Percentiles rank a stretch among this genome's conserved stretches.
phyloP scores from a whole-genome alignment of 495 filamentous ascomycete genomes.

The Xylona heveae region DNA sequence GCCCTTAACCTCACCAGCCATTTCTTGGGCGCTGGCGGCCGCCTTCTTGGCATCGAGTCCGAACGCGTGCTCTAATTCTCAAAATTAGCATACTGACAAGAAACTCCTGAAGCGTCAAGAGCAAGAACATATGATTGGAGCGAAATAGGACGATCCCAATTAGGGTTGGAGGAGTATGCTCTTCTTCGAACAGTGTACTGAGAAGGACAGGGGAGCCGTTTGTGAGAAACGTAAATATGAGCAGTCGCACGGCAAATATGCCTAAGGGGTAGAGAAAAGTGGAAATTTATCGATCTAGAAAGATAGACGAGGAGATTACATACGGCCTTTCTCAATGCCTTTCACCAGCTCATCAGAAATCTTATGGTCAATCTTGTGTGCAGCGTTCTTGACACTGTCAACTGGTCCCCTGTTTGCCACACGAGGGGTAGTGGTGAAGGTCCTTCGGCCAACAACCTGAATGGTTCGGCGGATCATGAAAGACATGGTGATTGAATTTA shows the following conservation, averaged over 20 bases:
- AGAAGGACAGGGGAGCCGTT: background rate
- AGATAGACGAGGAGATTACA: conserved; percentile 9
- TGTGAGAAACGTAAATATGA: background rate
- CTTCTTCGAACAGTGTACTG: background rate
- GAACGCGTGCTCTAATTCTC: conserved; percentile 20
- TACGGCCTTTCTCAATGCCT: conserved; percentile 39
- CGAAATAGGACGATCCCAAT: no score
- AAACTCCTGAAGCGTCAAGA: no score
- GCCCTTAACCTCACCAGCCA: conserved; percentile 14
- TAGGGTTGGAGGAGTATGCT: no score
- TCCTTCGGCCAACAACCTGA: no score
- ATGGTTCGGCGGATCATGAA: no score
- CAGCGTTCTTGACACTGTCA: conserved; percentile 30
- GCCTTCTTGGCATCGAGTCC: conserved; percentile 9
- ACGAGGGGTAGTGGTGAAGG: background rate
- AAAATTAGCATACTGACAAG: no score
- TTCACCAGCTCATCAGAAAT: conserved; percentile 33
- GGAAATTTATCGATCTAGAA: background rate
- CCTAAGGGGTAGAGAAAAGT: background rate
- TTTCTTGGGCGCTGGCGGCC: conserved; percentile 3
- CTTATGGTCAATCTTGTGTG: conserved; percentile 31
- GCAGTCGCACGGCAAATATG: background rate
- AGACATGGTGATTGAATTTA: no score
- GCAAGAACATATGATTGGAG: no score
- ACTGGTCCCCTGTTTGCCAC: conserved; percentile 8